Percentiles rank a stretch among this genome's conserved stretches.
Conservation (phyloP, 139 green algal genomes). For the Haematococcus sp. region DNA sequence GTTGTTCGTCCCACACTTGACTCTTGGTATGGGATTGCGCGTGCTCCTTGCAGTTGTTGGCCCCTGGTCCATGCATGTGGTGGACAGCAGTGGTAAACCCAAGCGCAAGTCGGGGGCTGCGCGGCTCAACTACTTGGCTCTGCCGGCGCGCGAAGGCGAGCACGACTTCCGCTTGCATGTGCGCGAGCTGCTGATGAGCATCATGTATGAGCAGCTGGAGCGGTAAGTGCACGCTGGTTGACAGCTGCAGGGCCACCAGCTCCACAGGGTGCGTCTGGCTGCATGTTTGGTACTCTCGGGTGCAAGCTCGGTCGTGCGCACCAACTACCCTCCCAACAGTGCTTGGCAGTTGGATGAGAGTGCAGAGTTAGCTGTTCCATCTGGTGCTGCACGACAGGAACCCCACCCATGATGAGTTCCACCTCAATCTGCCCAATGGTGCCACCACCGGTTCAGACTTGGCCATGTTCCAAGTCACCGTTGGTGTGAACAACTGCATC, state of each 20-base stretch:
- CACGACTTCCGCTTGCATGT: constrained; percentile 20
- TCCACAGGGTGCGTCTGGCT: no score
- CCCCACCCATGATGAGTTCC: constrained; percentile 15
- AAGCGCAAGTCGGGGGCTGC: neutral
- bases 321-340: no score
- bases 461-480: constrained; percentile 60
- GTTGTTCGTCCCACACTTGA: no score
- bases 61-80: constrained; percentile 11
- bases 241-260: no score
- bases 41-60: constrained; percentile 11
- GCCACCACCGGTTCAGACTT: constrained; percentile 52
- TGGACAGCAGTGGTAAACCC: constrained; percentile 3
- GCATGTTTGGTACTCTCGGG: no score
- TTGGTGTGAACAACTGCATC: constrained; percentile 37
- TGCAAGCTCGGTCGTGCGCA: no score
- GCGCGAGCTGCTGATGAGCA: constrained; percentile 26
- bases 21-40: no score
- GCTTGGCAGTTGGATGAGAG: no score
- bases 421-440: constrained; percentile 52
- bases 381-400: constrained; percentile 3
- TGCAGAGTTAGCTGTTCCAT: no score
- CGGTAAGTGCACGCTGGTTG: neutral
- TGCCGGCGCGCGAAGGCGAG: constrained; percentile 17
- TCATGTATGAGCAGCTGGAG: constrained; percentile 41
- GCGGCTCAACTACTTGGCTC: constrained; percentile 29